Percentiles rank a stretch among this genome's conserved stretches.
Evolutionary conservation across 768 basidiomycete genomes (phyloP).

Genomic region (Artomyces pyxidatus): DNA sequence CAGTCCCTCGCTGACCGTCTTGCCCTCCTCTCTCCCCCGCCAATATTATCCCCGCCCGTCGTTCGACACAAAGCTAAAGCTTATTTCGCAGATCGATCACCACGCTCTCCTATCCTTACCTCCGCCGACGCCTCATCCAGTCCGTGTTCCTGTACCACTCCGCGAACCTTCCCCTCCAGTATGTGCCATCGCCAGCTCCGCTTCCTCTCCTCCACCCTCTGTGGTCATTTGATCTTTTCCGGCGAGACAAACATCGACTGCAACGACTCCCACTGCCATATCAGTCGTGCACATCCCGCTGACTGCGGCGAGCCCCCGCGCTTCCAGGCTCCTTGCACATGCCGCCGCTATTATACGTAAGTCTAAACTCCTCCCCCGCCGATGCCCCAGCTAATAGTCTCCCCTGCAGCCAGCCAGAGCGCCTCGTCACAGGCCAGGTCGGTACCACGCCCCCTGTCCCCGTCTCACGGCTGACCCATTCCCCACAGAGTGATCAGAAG

Average conservation of each 20-base stretch:
- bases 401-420: conserved; percentile 42
- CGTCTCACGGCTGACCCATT: not conserved
- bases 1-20: not conserved
- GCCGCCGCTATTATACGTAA: conserved; percentile 51
- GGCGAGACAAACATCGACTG: conserved; percentile 48
- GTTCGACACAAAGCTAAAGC: conserved; percentile 8
- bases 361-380: conserved; percentile 12
- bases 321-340: conserved; percentile 24
- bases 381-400: not conserved
- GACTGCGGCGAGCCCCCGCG: conserved; percentile 30
- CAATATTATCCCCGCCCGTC: not conserved
- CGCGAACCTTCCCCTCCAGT: conserved; percentile 7
- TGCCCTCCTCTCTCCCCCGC: not conserved
- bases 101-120: conserved; percentile 1
- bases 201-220: conserved; percentile 40
- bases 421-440: conserved; percentile 39
- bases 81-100: not conserved
- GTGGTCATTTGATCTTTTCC: conserved; percentile 47
- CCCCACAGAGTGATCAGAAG: not conserved
- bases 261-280: conserved; percentile 29
- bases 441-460: not conserved
- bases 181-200: conserved; percentile 64
- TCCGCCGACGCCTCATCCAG: conserved; percentile 14
- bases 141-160: not conserved
- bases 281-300: conserved; percentile 42